Base-by-base conservation (phyloP, 2,329 filamentous ascomycete species). In the Neonectria neomacrospora region DNA sequence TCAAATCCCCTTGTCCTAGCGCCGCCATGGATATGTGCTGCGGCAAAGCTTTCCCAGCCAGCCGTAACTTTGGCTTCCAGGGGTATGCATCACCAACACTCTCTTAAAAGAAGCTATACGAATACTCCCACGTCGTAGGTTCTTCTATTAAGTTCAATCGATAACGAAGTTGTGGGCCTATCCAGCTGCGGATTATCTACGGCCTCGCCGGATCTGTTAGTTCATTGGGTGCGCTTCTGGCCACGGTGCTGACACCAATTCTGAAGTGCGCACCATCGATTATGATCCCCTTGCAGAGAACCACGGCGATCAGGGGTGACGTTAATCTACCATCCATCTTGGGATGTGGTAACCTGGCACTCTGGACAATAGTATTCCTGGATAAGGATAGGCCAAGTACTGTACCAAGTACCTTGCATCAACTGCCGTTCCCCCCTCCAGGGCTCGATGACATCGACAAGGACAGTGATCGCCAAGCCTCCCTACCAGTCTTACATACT, bases 1-100 rank as follows among this genome's bases (percentile, higher is more conserved):
- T 39, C 48, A 63, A 58, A 44, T 44, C 22, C 60, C 65, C 64
- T 67, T 47, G 61, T 56, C 64, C 62, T 64, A 45, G 62, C 37
- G 62, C 37, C 51, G 30, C 22, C 56, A 61, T 48, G 59, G 61
- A 39, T 65, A 30, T 59, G 44, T 61, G 63, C 55, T 50, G 58
- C 47, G 59, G 61, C 54, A 64, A 67, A 63, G 18, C 44, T 48
- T 58, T 22, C 16, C 26, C 34, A 26, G 23, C 23, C 6, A 26
- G 23, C 23, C 23, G 6, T 26, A 6, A 26, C 23, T 22, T 34
- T 22, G 26, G n/a, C 23, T 42, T 42, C 26, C 26, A 57, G 54
- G 54, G 54, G 42, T 42, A 62, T 48, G 32, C 54, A 53, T 30
- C 54, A 48, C 41, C 54, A 58, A 54, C 23, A 22, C 54, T 37